A percentile compares a stretch with the other conserved stretches of the same genome.
Evolutionary conservation across 257 asterid species (phyloP).

Genomic region (Nyctanthes arbortristis): DNA sequence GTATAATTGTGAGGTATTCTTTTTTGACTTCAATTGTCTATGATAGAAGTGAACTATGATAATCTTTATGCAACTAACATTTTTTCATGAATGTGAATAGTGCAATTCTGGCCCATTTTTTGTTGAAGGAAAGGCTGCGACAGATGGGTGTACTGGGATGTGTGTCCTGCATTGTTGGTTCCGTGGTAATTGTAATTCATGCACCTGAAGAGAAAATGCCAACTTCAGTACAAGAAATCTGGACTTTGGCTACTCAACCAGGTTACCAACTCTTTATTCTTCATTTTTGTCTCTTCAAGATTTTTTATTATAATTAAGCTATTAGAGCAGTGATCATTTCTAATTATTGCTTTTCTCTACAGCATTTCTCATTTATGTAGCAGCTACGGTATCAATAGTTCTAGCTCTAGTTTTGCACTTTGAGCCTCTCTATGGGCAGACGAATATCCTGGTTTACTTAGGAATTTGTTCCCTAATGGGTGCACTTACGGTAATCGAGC

Average conservation of each 20-base stretch:
- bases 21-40: slow-evolving; percentile 15
- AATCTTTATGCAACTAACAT: slow-evolving; percentile 32
- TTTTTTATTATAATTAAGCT: background rate
- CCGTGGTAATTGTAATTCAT: slow-evolving; percentile 65
- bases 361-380: slow-evolving; percentile 61
- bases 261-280: slow-evolving; percentile 33
- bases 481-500: slow-evolving; percentile 57
- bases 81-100: slow-evolving; percentile 41
- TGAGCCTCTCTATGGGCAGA: slow-evolving; percentile 69
- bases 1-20: slow-evolving; percentile 81
- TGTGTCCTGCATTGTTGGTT: slow-evolving; percentile 62
- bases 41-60: slow-evolving; percentile 1
- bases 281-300: slow-evolving; percentile 1
- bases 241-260: slow-evolving; percentile 66
- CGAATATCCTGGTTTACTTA: slow-evolving; percentile 58
- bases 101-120: slow-evolving; percentile 59
- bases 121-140: slow-evolving; percentile 61
- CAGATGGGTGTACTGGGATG: slow-evolving; percentile 62
- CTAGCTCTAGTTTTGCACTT: slow-evolving; percentile 56
- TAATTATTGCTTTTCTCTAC: slow-evolving; percentile 33
- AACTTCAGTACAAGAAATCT: slow-evolving; percentile 58
- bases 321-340: slow-evolving; percentile 17
- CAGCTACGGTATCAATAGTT: slow-evolving; percentile 45
- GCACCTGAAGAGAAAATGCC: slow-evolving; percentile 69
- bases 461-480: slow-evolving; percentile 74